phyloP scores from a whole-genome alignment of 768 basidiomycete genomes.

The Suillus bovinus region DNA sequence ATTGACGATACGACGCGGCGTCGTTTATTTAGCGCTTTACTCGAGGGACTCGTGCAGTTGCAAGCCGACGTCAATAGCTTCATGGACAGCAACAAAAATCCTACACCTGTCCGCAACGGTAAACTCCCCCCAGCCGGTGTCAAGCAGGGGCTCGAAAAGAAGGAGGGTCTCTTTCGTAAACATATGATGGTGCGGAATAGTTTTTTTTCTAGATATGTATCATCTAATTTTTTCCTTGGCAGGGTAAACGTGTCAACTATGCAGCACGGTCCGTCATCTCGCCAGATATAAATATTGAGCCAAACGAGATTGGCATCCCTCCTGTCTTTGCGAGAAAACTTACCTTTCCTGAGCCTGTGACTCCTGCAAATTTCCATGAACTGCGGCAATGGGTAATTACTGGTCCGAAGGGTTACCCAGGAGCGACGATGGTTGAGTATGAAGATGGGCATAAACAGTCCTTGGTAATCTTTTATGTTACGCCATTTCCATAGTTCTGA shows the following conservation, averaged over 20 bases:
- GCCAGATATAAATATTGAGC: conserved; percentile 98
- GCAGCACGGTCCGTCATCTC: conserved; percentile 99
- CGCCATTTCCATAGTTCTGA: neutral
- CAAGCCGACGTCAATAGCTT: conserved; percentile 96
- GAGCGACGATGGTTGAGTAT: conserved; percentile 92
- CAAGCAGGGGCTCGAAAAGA: conserved; percentile 97
- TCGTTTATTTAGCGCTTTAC: conserved; percentile 62
- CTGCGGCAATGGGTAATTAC: conserved; percentile 89
- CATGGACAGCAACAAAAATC: conserved; percentile 96
- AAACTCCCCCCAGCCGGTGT: conserved; percentile 91
- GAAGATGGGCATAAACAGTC: conserved; percentile 91
- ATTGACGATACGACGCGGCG: conserved; percentile 52
- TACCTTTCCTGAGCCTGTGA: conserved; percentile 98
- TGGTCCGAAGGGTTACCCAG: conserved; percentile 86
- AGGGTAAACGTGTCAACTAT: conserved; percentile 99
- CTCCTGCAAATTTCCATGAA: conserved; percentile 84
- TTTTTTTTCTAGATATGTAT: neutral
- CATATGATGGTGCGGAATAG: conserved; percentile 89
- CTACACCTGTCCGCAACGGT: conserved; percentile 78
- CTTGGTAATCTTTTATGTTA: conserved; percentile 48
- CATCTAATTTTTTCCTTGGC: conserved; percentile 8
- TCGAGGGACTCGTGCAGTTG: conserved; percentile 84
- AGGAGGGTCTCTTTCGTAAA: conserved; percentile 96
- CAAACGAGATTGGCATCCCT: conserved; percentile 97
- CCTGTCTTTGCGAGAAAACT: conserved; percentile 96